Base-by-base conservation (phyloP, 2,329 filamentous ascomycete genomes). In the Biscogniauxia mediterranea region DNA sequence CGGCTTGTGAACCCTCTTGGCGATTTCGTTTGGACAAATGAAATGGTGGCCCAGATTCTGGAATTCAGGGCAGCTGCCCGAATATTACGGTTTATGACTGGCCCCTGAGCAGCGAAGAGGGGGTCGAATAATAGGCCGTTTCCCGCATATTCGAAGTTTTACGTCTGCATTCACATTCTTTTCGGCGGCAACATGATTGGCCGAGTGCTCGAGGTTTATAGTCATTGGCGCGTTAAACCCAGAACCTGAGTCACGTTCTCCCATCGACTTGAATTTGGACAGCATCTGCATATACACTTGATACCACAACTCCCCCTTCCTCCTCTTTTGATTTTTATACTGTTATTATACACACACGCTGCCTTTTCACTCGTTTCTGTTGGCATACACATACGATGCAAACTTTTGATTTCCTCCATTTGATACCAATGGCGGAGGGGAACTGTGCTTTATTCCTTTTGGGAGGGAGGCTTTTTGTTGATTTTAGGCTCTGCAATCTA, bases 251-350 rank as follows among this genome's bases (percentile, higher is more conserved):
- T 21, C 19, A 21, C 50, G 19, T 23, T 56, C 42, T 58, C 57
- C 50, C 55, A 61, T 63, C 60, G 60, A 57, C n/a, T 61, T 58
- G 13, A 26, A 26, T 23, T 62, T 53, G 55, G 51, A 57, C 62
- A 57, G 60, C 64, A 66, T 68, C 64, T 69, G 61, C 65, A 69
- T 66, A 65, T 64, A 67, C 62, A 65, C 51, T 62, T 66, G 65
- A 66, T 67, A 67, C 65, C 65, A 67, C 56, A 51, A 38, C 52
- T 54, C 56, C 58, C 25, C 42, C 9, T 56, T 66, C 28, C 28
- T 66, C 52, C 42, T 58, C 52, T 21, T 60, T 63, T 59, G 21
- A 28, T 28, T 28, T 60, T 23, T 58, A 28, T 46, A 46, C 38
- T n/a, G 26, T 19, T 42, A 1, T 55, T 60, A 56, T 20, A 59